Base-by-base conservation (phyloP, 768 basidiomycete species). In the Serendipita sp. region DNA sequence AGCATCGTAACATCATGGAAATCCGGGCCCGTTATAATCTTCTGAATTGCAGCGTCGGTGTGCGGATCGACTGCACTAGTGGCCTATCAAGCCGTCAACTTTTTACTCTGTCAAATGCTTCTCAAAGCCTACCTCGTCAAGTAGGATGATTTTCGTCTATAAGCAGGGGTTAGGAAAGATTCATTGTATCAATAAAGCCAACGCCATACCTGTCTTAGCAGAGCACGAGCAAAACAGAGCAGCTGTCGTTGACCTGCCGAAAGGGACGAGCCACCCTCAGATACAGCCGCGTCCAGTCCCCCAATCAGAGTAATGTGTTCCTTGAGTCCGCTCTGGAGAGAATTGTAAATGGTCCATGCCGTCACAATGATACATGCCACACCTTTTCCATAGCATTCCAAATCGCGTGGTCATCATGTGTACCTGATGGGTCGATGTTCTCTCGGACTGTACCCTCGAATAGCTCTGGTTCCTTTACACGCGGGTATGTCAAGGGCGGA, bases 1-100 rank as follows among this genome's bases (percentile, higher is more conserved):
- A 95, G 72, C 63, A 92, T 90, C 11, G 91, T 93, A 14, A 87
- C 84, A 63, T 85, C 74, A 2, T 78, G 73, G 69, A 94, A 95
- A 31, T 85, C 80, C 3, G 84, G 79, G 4, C 91, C 89, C 28
- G 83, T 80, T 50, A 95, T 87, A 65, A 92, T 91, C 11, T 84
- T 83, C 75, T 96, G 92, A 65, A 94, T 88, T 30, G 86, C 86
- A 63, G 80, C 80, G 70, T 95, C 92, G 7, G 91, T 94, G 69
- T 94, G 90, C 34, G 93, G 75, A 71, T 94, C 92, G 58, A 94
- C 90, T 20, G 90, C 90, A 41, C 85, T 89, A 3, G 90, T 94
- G 2, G 90, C 88, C 51, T 48, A 13, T 56, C 14, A 14, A 14
- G 61, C 9, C 48, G 63, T 34, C 33, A 56, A 43, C 24, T 26